phyloP scores from a whole-genome alignment of 345 rosid species.

The Aquilaria malaccensis region DNA sequence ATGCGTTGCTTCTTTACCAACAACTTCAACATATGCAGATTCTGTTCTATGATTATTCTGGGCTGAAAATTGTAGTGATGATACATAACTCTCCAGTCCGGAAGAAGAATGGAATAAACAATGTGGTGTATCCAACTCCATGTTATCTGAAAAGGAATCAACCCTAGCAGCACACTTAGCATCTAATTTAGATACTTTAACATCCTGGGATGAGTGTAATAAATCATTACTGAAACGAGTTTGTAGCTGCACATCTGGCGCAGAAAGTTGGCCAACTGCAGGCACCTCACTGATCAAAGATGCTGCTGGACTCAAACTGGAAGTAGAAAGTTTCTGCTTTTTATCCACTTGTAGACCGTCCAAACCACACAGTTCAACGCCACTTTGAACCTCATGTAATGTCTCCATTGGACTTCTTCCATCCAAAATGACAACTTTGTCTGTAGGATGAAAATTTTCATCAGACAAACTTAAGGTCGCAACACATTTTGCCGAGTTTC shows the following conservation, averaged over 20 bases:
- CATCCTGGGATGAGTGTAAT: slow-evolving; percentile 17
- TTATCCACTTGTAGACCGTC: slow-evolving; percentile 21
- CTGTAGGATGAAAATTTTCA: slow-evolving; percentile 20
- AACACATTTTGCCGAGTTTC: slow-evolving; percentile 25
- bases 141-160: slow-evolving; percentile 21
- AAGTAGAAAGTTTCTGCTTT: slow-evolving; percentile 24
- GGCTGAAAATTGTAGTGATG: slow-evolving; percentile 16
- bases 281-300: slow-evolving; percentile 17
- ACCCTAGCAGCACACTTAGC: slow-evolving; percentile 13
- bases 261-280: slow-evolving; percentile 19
- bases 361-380: slow-evolving; percentile 17
- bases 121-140: slow-evolving; percentile 20
- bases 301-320: slow-evolving; percentile 22
- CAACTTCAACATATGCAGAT: slow-evolving; percentile 24
- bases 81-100: slow-evolving; percentile 21
- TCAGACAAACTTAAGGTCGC: slow-evolving; percentile 32
- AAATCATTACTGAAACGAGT: slow-evolving; percentile 16
- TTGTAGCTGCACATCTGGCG: slow-evolving; percentile 19
- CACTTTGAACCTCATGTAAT: slow-evolving; percentile 20
- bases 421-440: slow-evolving; percentile 14
- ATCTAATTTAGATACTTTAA: slow-evolving; percentile 18
- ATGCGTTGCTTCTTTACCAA: slow-evolving; percentile 13
- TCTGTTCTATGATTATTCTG: slow-evolving; percentile 19
- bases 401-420: slow-evolving; percentile 20
- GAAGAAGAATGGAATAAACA: slow-evolving; percentile 14